Evolutionary conservation across 2,329 filamentous ascomycete species (phyloP), one percentile per base, ranked within the genome.

Genomic region (Calonectria fujianensis): DNA sequence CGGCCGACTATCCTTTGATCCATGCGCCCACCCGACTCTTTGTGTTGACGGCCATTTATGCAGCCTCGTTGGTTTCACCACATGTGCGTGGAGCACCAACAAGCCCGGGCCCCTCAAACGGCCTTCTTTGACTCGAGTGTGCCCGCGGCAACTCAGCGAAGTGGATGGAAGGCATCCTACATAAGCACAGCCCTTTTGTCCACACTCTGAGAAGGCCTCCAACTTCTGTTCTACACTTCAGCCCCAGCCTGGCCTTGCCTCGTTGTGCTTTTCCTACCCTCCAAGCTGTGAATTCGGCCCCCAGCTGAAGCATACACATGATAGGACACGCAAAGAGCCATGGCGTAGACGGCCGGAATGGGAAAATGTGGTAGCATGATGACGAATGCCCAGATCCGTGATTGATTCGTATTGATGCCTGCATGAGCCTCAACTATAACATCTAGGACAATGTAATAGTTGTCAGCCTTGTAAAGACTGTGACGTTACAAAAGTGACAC

Each of bases 21-120:
- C 37, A 63, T 63, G 57, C 57, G 35, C 13, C 32, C 57, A 41
- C 32, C 57, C 35, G 35, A 18, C 57, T 65, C 27, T 65, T 64
- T 35, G 57, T 63, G 20, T 35, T n/a, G n/a, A 16, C 24, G n/a
- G 18, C 32, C 24, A 14, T 29, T 63, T 41, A 41, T 39, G 57
- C 35, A 63, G 57, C 57, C 61, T 65, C 31, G 61, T 4, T 9
- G 35, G 39, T 48, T n/a, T 48, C 41, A 65, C 61, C 61, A 65
- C 61, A 50, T 48, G 61, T 24, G 61, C 18, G 18, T 32, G 18
- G 39, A 24, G 16, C 37, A 48, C 61, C 37, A 45, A 48, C 41
- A 65, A 9, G 31, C 27, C 8, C 16, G 20, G 39, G 27, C 18
- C 51, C 7, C n/a, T 29, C 10, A 31, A 65, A 32, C 61, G 29